phyloP scores from a whole-genome alignment of 2,329 filamentous ascomycete species.

The Colletotrichum tanaceti region DNA sequence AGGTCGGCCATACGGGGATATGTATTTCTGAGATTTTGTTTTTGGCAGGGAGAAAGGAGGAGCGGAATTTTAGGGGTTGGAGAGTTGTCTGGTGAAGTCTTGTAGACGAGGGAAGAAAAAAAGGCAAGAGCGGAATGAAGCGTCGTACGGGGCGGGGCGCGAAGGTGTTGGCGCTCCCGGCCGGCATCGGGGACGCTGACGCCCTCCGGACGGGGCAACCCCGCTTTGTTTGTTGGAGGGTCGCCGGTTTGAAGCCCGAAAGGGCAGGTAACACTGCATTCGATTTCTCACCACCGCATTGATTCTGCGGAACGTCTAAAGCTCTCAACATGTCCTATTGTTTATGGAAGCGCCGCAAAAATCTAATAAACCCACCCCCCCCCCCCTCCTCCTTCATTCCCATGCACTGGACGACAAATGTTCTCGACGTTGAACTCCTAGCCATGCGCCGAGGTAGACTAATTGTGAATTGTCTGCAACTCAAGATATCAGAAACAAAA shows the following conservation, averaged over 20 bases:
- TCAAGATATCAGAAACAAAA: too few relatives aligned
- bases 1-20: constrained; percentile 63
- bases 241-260: constrained; percentile 11
- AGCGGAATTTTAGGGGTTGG: not conserved
- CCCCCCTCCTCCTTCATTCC: too few relatives aligned
- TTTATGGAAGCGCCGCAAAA: too few relatives aligned
- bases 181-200: constrained; percentile 22
- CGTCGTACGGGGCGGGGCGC: constrained; percentile 31
- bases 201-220: constrained; percentile 30
- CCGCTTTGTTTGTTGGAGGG: constrained; percentile 1
- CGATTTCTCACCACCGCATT: not conserved
- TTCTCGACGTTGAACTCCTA: too few relatives aligned
- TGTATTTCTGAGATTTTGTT: not conserved
- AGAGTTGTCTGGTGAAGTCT: not conserved
- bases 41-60: not conserved
- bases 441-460: too few relatives aligned
- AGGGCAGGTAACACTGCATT: not conserved
- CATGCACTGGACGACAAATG: too few relatives aligned
- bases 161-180: constrained; percentile 2
- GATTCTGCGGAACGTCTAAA: not conserved
- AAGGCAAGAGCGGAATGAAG: constrained; percentile 43
- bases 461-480: too few relatives aligned
- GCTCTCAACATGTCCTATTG: too few relatives aligned
- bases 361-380: too few relatives aligned
- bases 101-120: not conserved